Base-by-base conservation (phyloP, 148 eudicot genomes). In the Beta vulgaris region DNA sequence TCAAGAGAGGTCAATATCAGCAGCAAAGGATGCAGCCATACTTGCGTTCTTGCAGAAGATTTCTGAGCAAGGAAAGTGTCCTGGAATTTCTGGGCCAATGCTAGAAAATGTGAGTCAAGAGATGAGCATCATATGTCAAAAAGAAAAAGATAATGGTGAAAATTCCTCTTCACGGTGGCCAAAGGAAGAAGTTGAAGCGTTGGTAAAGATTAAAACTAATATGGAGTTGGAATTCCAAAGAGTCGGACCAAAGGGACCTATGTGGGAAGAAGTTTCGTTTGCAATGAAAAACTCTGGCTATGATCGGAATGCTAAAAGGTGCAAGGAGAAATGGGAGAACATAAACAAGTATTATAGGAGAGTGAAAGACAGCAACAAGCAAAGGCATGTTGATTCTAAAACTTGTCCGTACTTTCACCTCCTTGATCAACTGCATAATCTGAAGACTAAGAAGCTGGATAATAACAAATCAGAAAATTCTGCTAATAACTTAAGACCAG, bases 251-350 rank as follows among this genome's bases (percentile, higher is more conserved):
- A 91, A 87, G 80, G 96, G 91, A 26, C 87, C 90, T 16, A 72
- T 87, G 31, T 92, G 97, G 97, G 97, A 92, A 53, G 96, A 90
- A 28, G 80, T 92, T 60, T 90, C 97, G 1, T 79, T 78, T 7
- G 78, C 81, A 3, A 90, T 92, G 96, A 86, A 80, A 81, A 86
- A 68, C 79, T 73, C 88, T 21, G 97, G 97, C 6, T 92, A 88
- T 46, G 82, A 86, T 36, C 78, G 97, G 35, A 92, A 63, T 64
- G 87, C 91, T 21, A 92, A 90, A 82, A 90, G 91, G 74, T 92
- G 95, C 59, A 92, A 92, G 71, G 97, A 92, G 86, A 91, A 91
- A 70, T 91, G 97, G 97, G 97, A 90, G 77, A 92, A 92, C 68
- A 92, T 92, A 28, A 92, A 92, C 84, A 92, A 92, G 85, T 92